Base-by-base conservation (phyloP, 1,139 yeast genomes). In the Candida gigantensis region DNA sequence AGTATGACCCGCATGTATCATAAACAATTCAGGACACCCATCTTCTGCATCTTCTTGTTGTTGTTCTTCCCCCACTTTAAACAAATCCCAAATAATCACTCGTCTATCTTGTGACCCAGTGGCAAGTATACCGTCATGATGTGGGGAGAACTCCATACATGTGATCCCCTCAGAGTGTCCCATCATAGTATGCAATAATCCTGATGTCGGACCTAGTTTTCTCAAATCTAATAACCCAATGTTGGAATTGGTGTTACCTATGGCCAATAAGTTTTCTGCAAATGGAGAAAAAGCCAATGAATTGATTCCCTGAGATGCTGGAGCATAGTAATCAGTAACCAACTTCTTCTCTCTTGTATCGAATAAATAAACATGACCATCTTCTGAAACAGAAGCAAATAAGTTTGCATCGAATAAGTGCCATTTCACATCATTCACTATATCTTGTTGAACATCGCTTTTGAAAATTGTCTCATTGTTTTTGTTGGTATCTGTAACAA, bases 1-100 rank as follows among this genome's bases (percentile, higher is more conserved):
- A 9, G 87, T 82, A 52, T 84, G 94, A 12, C 95, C 95, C 24
- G 92, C 94, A 51, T 85, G 95, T 81, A 85, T 82, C 89, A 84
- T 82, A 50, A 84, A 70, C 25, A 84, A 60, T 53, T 85, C 95
- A 5, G 92, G 89, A 31, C 84, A 82, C 31, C 92, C 95, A 52
- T 85, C 94, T 42, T 77, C 83, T 26, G 83, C 85, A 45, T 84
- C 84, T 52, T 84, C 95, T 43, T 79, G 86, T n/a, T 68, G 69
- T 55, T 84, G 92, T 51, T 84, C 94, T 47, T 81, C 86, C 2
- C 94, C 94, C 21, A 84, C 80, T 51, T 74, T 80, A 37, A 68
- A 64, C 35, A 84, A 61, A 53, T 84, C 92, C 95, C 95, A 85
- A 5, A 84, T 52, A 30, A 84, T 79, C 18, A 83, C 72, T 43